Evolutionary conservation across 1,139 yeast genomes (phyloP), one percentile per base, ranked within the genome.

Genomic region (Fermentozyma sake): DNA sequence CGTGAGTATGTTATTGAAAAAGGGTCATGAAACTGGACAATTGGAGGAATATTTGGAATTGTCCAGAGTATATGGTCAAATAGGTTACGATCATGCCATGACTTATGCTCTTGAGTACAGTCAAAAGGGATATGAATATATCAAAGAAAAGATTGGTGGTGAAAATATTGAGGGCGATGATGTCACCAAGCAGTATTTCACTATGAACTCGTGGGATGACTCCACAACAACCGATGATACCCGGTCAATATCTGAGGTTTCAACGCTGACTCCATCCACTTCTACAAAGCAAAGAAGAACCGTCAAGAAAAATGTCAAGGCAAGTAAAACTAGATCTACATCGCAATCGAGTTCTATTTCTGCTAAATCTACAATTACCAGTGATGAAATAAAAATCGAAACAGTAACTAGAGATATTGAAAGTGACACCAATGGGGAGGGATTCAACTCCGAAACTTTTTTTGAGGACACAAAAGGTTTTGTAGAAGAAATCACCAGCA

Each of bases 1-100:
- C 4, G 59, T 78, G 13, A 66, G 73, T 11, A 32, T 77, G 4
- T 44, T 69, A 4, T 51, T 79, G 22, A 72, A 65, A 39, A 44
- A 45, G 24, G 52, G 55, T 2, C 55, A 60, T 31, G 66, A 63
- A 33, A 47, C 44, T 26, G 72, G 70, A 4, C 57, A 63, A 22
- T 53, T 65, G 29, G 51, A 53, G 14, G 42, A 48, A 12, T 41
- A 39, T 21, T 20, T 36, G 15, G 50, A 44, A 14, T 19, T 50
- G 12, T 39, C 53, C 12, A 42, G 37, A 19, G 6, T 28, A 28
- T 51, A 45, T 27, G 55, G 56, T 2, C 37, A 42, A 20, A 33
- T 41, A 6, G 51, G 52, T 4, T 38, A 44, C 19, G 46, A 36
- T 2, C 32, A 46, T 21, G 56, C 67, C 48, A 49, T 55, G 53